Percentiles rank a stretch among this genome's conserved stretches.
Evolutionary conservation across 306 rosid genomes (phyloP).

Genomic region (Canavalia ensiformis): DNA sequence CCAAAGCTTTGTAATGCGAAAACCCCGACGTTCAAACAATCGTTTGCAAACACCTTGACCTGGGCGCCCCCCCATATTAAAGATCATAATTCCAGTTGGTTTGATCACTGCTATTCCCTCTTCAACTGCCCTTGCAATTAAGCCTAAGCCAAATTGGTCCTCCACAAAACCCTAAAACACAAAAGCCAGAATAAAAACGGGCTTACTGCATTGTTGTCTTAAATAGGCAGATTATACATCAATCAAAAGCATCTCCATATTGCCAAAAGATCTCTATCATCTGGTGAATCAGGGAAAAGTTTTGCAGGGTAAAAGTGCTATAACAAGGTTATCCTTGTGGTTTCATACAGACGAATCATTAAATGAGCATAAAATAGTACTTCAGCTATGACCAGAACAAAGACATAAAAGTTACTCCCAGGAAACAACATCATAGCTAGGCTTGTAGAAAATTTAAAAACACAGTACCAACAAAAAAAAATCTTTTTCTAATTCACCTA

Average conservation of each 20-base stretch:
- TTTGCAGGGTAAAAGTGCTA: constrained; percentile 24
- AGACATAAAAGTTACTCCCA: constrained; percentile 12
- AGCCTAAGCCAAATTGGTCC: constrained; percentile 98
- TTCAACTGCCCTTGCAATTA: constrained; percentile 98
- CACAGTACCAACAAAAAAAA: background rate
- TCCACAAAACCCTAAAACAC: constrained; percentile 92
- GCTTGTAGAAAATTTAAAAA: constrained; percentile 23
- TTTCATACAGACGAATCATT: constrained; percentile 33
- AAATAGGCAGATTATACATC: constrained; percentile 19
- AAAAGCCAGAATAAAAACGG: constrained; percentile 39
- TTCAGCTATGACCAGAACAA: constrained; percentile 15
- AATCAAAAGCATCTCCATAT: constrained; percentile 13
- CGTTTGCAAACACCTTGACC: constrained; percentile 94
- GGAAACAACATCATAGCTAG: constrained; percentile 28
- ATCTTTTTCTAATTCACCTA: constrained; percentile 6
- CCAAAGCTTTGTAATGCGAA: constrained; percentile 85
- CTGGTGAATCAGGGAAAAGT: constrained; percentile 22
- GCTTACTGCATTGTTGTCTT: constrained; percentile 17
- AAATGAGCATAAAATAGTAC: constrained; percentile 30
- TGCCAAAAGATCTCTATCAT: constrained; percentile 30
- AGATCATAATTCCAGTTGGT: constrained; percentile 92
- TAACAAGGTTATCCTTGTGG: constrained; percentile 25
- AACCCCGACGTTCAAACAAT: constrained; percentile 97
- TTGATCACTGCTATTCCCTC: constrained; percentile 94
- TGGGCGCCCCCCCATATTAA: constrained; percentile 99